Evolutionary conservation across 2,329 filamentous ascomycete species (phyloP), one percentile per base, ranked within the genome.

Genomic region (Penicillium sp.): DNA sequence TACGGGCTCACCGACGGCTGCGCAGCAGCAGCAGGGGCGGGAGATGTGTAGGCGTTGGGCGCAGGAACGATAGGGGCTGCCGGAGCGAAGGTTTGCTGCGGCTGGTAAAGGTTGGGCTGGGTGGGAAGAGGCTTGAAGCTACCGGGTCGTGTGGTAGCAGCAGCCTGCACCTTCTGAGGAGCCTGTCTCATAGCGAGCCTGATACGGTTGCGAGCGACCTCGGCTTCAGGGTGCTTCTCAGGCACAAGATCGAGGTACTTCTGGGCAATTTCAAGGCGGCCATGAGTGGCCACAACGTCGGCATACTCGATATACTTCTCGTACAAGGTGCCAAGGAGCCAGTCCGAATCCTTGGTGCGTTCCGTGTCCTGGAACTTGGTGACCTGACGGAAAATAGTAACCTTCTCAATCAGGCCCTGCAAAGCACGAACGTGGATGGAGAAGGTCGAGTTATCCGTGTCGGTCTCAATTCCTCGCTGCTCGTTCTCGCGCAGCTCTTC

Each of bases 221-320:
- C 89, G 28, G 91, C 93, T 47, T 87, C 87, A 31, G 88, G 85
- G 66, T 95, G 96, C 54, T 84, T 82, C 32, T 78, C 74, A 13
- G 93, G 93, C 37, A 98, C 77, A 43, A 98, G 81, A 62, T 90
- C 82, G 32, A 98, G 80, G 63, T 98, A 98, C 67, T 87, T 90
- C 70, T 95, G 86, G 4, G 93, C 94, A 58, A 89, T 81, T 26
- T 82, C 77, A 44, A 98, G 74, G 60, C 94, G 87, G 10, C 94
- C 93, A 63, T 96, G 88, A 6, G 88, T 83, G 38, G 93, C 89
- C 47, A 94, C 82, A 56, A 98, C 90, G 65, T 98, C 91, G 11
- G 93, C 91, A 67, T 97, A 98, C 71, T 98, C 93, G 23, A 87
- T 85, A 65, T 98, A 98, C 71, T 95, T 95, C 66, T 89, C 85